Percentiles rank a stretch among this genome's conserved stretches.
Evolutionary conservation across 768 basidiomycete genomes (phyloP).

Genomic region (Rhodocollybia butyracea): DNA sequence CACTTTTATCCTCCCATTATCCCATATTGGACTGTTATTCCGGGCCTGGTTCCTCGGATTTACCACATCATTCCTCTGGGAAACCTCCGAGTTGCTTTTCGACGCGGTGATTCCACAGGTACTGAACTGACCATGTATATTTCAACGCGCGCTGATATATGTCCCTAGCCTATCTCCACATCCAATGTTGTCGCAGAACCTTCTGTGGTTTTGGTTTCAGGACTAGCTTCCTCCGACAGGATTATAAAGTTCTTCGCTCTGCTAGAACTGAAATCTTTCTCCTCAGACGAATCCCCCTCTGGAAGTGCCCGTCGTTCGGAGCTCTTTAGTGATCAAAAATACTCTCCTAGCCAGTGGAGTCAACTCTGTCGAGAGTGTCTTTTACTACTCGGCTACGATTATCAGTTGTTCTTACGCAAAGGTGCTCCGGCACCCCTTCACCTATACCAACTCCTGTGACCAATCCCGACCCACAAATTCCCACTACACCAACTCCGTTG

Average conservation of each 20-base stretch:
- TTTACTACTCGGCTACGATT: constrained; percentile 62
- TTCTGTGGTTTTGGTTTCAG: constrained; percentile 57
- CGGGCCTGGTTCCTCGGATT: constrained; percentile 50
- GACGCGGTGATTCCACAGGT: constrained; percentile 60
- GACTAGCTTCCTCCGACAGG: constrained; percentile 49
- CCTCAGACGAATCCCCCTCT: constrained; percentile 37
- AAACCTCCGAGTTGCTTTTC: constrained; percentile 58
- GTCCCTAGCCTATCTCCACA: constrained; percentile 43
- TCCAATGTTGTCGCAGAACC: constrained; percentile 46
- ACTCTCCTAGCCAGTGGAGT: constrained; percentile 61
- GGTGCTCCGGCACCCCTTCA: constrained; percentile 38
- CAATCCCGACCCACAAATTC: constrained; percentile 24
- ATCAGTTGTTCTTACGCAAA: constrained; percentile 59
- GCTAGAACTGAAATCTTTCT: constrained; percentile 53
- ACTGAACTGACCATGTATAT: constrained; percentile 9
- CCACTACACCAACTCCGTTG: constrained; percentile 33
- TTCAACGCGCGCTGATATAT: background rate
- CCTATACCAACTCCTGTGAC: constrained; percentile 15
- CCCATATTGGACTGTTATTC: constrained; percentile 40
- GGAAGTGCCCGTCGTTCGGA: constrained; percentile 45
- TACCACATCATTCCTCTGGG: constrained; percentile 58
- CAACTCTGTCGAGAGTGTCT: constrained; percentile 57
- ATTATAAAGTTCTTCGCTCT: constrained; percentile 66
- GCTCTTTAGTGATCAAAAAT: constrained; percentile 69
- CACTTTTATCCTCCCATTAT: constrained; percentile 48